phyloP scores from a whole-genome alignment of 805 yeast genomes.

The Wickerhamomyces rabaulensis region DNA sequence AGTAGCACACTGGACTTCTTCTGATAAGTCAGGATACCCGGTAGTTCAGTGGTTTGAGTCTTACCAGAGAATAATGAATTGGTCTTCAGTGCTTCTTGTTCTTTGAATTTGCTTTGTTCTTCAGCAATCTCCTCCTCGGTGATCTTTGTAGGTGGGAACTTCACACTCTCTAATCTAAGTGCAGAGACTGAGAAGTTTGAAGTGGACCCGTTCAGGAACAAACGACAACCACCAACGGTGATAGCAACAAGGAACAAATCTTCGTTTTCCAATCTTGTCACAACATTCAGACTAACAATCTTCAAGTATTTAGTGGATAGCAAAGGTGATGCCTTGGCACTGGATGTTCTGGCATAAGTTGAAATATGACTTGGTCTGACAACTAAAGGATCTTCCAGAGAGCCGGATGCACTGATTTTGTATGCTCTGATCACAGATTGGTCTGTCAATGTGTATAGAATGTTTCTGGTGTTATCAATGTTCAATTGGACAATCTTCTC shows the following conservation, averaged over 20 bases:
- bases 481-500: constrained; percentile 65
- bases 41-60: constrained; percentile 20
- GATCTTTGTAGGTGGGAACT: constrained; percentile 60
- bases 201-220: constrained; percentile 45
- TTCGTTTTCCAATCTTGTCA: constrained; percentile 58
- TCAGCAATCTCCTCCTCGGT: constrained; percentile 24
- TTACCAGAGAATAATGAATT: constrained; percentile 22
- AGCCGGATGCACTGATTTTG: constrained; percentile 41
- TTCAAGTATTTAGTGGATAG: constrained; percentile 50
- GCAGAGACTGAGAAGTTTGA: constrained; percentile 32
- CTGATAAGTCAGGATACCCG: constrained; percentile 40
- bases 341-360: constrained; percentile 36
- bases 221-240: constrained; percentile 79
- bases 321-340: constrained; percentile 48
- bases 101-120: constrained; percentile 21
- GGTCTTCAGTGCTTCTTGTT: constrained; percentile 28
- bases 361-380: constrained; percentile 33
- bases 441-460: constrained; percentile 78
- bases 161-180: constrained; percentile 42
- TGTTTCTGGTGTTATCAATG: constrained; percentile 71
- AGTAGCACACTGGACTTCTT: constrained; percentile 51
- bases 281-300: constrained; percentile 58
- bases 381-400: constrained; percentile 35
- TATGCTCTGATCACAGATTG: constrained; percentile 80
- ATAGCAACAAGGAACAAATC: constrained; percentile 72